Conservation (phyloP, 1,139 yeast genomes). For the Scheffersomyces titani region DNA sequence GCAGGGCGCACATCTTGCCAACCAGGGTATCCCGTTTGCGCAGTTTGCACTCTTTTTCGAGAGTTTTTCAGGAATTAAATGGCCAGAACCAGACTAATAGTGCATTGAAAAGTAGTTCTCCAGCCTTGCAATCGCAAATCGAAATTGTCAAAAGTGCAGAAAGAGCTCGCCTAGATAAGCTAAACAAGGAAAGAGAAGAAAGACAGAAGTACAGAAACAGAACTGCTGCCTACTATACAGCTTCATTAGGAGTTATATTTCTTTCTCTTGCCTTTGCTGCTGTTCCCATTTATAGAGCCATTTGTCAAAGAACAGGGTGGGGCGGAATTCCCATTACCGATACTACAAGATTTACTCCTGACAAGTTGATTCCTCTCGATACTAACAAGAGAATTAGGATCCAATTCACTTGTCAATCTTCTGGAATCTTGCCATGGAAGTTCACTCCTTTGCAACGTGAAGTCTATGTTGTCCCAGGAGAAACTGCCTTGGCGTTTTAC, state of each 20-base stretch:
- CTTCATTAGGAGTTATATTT: slow-evolving; percentile 70
- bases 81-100: not conserved
- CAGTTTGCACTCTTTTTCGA: not conserved
- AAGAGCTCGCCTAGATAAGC: slow-evolving; percentile 11
- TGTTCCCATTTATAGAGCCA: slow-evolving; percentile 88
- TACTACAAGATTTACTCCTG: slow-evolving; percentile 74
- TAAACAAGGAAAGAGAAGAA: slow-evolving; percentile 26
- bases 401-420: slow-evolving; percentile 88
- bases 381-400: slow-evolving; percentile 79
- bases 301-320: slow-evolving; percentile 95
- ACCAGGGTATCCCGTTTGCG: not conserved
- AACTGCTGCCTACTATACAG: slow-evolving; percentile 70
- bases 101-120: not conserved
- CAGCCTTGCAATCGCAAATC: not conserved
- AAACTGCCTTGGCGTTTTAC: slow-evolving; percentile 94
- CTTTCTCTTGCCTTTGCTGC: slow-evolving; percentile 86
- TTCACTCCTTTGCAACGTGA: slow-evolving; percentile 94
- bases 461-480: slow-evolving; percentile 94
- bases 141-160: not conserved
- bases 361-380: slow-evolving; percentile 85
- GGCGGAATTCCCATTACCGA: slow-evolving; percentile 96
- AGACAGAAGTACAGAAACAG: slow-evolving; percentile 33
- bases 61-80: not conserved
- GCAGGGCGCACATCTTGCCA: not conserved
- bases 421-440: slow-evolving; percentile 92